Percentiles rank a stretch among this genome's conserved stretches.
Evolutionary conservation across 176 grass and related monocot genomes (phyloP).

Genomic region (Alopecurus myosuroides): DNA sequence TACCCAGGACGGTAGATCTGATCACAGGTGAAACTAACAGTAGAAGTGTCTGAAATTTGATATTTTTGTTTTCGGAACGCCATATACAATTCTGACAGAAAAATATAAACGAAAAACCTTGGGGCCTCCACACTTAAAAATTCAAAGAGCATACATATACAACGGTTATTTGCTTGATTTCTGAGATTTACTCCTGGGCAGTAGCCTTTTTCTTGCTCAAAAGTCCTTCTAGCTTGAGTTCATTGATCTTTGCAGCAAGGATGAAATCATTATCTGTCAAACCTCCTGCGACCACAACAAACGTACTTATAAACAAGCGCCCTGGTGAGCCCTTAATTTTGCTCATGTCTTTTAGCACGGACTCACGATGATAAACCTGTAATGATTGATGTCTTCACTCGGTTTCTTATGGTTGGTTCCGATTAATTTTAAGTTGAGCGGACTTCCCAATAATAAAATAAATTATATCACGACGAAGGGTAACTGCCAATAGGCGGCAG

Average conservation of each 20-base stretch:
- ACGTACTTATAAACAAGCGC: background rate
- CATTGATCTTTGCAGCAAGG: slow-evolving; percentile 83
- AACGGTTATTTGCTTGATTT: background rate
- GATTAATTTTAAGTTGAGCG: background rate
- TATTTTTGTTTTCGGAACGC: background rate
- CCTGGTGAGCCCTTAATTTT: background rate
- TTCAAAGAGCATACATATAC: background rate
- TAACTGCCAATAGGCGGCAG: background rate
- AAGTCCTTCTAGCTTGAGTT: slow-evolving; percentile 50
- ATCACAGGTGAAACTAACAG: background rate
- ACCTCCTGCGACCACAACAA: slow-evolving; percentile 51
- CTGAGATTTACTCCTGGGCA: background rate
- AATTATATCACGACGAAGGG: background rate
- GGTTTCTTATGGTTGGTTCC: background rate
- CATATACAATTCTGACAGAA: background rate
- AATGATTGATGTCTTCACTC: background rate
- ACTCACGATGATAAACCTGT: background rate
- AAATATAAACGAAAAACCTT: background rate
- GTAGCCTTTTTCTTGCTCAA: slow-evolving; percentile 68
- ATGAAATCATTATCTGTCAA: slow-evolving; percentile 88
- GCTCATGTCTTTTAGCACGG: background rate
- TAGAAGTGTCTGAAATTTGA: background rate
- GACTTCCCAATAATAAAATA: background rate
- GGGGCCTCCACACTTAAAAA: background rate
- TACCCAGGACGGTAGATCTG: background rate